phyloP scores from a whole-genome alignment of 495 filamentous ascomycete species.

The Tuber magnatum region DNA sequence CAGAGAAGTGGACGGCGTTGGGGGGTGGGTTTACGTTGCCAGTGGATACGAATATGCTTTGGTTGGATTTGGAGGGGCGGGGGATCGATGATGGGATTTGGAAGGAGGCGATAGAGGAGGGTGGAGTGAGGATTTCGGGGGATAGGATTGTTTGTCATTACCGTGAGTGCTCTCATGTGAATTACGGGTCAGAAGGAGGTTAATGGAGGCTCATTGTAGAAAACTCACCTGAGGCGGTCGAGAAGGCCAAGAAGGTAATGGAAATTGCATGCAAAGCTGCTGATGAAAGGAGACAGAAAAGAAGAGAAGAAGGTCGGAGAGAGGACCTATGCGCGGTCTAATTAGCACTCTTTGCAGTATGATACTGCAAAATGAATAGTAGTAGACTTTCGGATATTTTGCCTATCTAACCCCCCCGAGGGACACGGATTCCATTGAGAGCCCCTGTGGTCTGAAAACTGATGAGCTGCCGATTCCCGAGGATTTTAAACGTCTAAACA shows the following conservation, averaged over 20 bases:
- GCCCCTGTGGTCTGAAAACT: not conserved
- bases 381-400: not conserved
- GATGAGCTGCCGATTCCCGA: not conserved
- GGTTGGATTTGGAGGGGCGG: slow-evolving; percentile 63
- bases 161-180: slow-evolving; percentile 34
- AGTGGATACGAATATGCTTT: slow-evolving; percentile 90
- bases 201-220: slow-evolving; percentile 35
- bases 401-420: not conserved
- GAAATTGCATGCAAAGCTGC: slow-evolving; percentile 36
- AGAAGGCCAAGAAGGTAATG: slow-evolving; percentile 49
- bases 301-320: not conserved
- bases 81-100: slow-evolving; percentile 48
- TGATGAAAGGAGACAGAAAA: not conserved
- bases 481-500: not conserved
- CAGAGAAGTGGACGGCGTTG: slow-evolving; percentile 54
- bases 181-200: not conserved
- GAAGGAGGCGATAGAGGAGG: slow-evolving; percentile 47
- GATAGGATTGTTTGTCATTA: slow-evolving; percentile 59
- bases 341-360: not conserved
- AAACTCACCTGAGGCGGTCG: slow-evolving; percentile 51
- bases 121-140: slow-evolving; percentile 50
- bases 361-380: not conserved
- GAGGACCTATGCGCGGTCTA: not conserved
- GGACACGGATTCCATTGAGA: not conserved
- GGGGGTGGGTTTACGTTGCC: slow-evolving; percentile 56